Percentiles rank a stretch among this genome's conserved stretches.
These are phyloP conservation scores for Juncus effusus DNA, from an alignment of 176 grass and related monocot genomes.

Conservation along the genomic window DNA sequence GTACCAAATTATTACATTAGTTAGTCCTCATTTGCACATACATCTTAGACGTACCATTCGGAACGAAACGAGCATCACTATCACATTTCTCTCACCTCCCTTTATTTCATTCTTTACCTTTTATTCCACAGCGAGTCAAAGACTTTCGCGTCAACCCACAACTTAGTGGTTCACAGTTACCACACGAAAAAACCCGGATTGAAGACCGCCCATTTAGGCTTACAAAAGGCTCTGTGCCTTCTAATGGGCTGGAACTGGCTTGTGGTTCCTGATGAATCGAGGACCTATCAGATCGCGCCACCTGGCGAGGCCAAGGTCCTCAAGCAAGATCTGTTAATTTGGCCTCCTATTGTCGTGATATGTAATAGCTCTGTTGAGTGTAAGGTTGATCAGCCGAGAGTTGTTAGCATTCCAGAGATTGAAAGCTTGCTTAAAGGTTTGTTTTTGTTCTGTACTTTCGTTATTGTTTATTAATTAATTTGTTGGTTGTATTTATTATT, in stretches of 20 bases:
- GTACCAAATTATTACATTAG: too few relatives aligned
- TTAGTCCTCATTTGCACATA: too few relatives aligned
- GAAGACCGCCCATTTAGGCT: conserved; percentile 74
- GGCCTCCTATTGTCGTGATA: conserved; percentile 86
- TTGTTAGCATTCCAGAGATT: conserved; percentile 48
- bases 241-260: conserved; percentile 93
- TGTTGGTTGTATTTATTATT: conserved; percentile 5
- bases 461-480: not conserved
- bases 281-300: conserved; percentile 43
- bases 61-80: too few relatives aligned
- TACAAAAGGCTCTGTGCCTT: conserved; percentile 88
- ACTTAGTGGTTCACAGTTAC: conserved; percentile 53
- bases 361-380: conserved; percentile 46
- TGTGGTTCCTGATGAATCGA: conserved; percentile 67
- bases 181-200: conserved; percentile 58
- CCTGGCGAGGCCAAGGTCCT: conserved; percentile 52
- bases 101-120: conserved; percentile 22
- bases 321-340: conserved; percentile 72
- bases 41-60: too few relatives aligned
- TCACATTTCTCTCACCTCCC: too few relatives aligned
- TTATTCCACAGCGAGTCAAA: conserved; percentile 49
- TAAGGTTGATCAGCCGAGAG: conserved; percentile 34
- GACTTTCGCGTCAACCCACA: conserved; percentile 65
- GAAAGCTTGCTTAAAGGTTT: conserved; percentile 66
- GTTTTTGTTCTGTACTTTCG: conserved; percentile 22